Evolutionary conservation across 1,284 basidiomycete species (phyloP).

Genomic region (Ganoderma lucidum): DNA sequence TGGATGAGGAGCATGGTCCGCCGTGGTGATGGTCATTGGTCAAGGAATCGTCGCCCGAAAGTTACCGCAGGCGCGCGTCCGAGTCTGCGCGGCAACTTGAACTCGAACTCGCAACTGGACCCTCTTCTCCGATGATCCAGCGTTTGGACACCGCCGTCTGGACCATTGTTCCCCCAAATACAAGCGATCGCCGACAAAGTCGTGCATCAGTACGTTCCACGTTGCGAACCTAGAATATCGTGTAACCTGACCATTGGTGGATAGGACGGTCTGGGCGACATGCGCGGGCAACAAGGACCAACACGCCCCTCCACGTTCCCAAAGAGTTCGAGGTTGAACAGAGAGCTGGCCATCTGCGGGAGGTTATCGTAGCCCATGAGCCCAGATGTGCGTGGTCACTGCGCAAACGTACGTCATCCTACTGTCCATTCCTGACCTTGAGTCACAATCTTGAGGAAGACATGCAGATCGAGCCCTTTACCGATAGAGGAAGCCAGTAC

Average conservation of each 20-base stretch:
- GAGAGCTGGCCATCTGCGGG: not conserved
- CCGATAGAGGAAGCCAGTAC: not conserved
- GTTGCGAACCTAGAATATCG: not conserved
- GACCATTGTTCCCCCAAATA: not conserved
- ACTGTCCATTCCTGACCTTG: not conserved
- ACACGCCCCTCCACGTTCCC: not conserved
- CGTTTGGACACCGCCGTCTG: not conserved
- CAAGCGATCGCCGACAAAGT: not conserved
- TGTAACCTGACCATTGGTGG: not conserved
- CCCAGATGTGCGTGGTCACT: not conserved
- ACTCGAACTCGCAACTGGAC: not conserved
- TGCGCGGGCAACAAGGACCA: not conserved
- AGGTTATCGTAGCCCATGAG: not conserved
- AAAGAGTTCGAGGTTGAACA: not conserved
- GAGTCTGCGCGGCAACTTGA: not conserved
- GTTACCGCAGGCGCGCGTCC: not conserved
- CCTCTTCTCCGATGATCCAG: conserved; percentile 3
- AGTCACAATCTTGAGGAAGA: not conserved
- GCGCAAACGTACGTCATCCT: conserved; percentile 1
- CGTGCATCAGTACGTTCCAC: conserved; percentile 1
- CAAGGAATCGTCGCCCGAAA: not conserved
- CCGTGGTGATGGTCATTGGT: conserved; percentile 7
- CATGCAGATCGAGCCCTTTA: not conserved
- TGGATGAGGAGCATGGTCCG: not conserved
- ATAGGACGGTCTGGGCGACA: not conserved